Conservation (phyloP, 495 filamentous ascomycete species). For the Neurospora sp. region DNA sequence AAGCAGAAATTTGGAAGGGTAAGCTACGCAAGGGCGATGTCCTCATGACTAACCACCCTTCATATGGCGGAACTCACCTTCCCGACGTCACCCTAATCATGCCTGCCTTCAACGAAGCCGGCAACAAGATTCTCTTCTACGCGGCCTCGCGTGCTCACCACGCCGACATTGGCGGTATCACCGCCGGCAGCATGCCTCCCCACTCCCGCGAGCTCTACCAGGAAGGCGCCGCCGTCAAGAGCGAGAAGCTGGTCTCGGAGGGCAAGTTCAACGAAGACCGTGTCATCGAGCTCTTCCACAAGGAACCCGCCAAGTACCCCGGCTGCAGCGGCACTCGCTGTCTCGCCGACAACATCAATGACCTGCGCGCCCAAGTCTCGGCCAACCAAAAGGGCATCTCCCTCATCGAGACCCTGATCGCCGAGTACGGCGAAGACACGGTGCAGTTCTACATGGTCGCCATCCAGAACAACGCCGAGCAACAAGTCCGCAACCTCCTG, state of each 20-base stretch:
- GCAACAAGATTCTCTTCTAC: constrained; percentile 88
- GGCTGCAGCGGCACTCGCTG: constrained; percentile 87
- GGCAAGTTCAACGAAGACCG: constrained; percentile 83
- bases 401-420: constrained; percentile 73
- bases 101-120: constrained; percentile 68
- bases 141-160: constrained; percentile 93
- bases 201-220: constrained; percentile 88
- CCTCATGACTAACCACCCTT: constrained; percentile 90
- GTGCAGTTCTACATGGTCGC: constrained; percentile 94
- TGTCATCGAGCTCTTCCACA: constrained; percentile 71
- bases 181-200: constrained; percentile 94
- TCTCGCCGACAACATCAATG: constrained; percentile 87
- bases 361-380: constrained; percentile 91
- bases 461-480: constrained; percentile 88
- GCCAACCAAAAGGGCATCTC: constrained; percentile 94
- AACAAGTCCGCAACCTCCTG: constrained; percentile 75
- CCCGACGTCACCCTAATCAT: constrained; percentile 94
- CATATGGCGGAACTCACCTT: constrained; percentile 71
- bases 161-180: constrained; percentile 92
- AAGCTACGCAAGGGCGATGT: constrained; percentile 88
- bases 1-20: constrained; percentile 87
- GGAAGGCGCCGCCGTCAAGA: constrained; percentile 89
- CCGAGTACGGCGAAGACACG: constrained; percentile 80
- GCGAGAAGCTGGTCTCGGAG: constrained; percentile 86
- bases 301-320: constrained; percentile 73